Base-by-base conservation (phyloP, 2,329 filamentous ascomycete genomes). In the Ascomycota sp. region DNA sequence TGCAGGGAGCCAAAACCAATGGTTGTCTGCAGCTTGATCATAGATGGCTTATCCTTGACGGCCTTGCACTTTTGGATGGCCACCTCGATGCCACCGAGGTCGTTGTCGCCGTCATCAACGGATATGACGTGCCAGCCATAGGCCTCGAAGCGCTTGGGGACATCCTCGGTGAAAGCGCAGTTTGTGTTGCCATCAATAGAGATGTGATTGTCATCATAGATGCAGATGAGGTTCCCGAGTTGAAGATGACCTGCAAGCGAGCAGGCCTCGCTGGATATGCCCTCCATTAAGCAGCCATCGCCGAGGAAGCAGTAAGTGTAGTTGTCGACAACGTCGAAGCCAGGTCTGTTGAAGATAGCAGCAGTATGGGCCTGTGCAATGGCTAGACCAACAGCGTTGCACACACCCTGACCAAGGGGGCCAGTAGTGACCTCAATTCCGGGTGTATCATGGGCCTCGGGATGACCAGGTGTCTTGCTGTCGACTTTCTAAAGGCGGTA, bases 151-250 rank as follows among this genome's bases (percentile, higher is more conserved):
- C 86, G 75, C 71, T 91, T 89, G 47, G 67, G 56, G 36, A 95
- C 86, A 45, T 98, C 85, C 65, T 98, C 89, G 36, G 89, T 98
- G 67, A 98, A 95, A 42, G 89, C 77, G 50, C 71, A 75, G 63
- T 89, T 89, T 61, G 79, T 95, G 66, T 93, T 78, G 57, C 89
- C 89, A 51, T 98, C 89, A 51, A 74, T 75, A 46, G 68, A 92
- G 52, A 98, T 95, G 57, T 93, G 79, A 72, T 98, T 98, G 68
- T 98, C 89, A 52, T 98, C 89, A 59, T 86, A 98, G 59, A 98
- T 69, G 57, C 71, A 74, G 59, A 95, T 95, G 50, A 98, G 67
- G 69, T 95, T 98, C 53, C 86, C 89, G 40, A 98, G 74, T 69
- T 95, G 79, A 57, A 95, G 69, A 65, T 98, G 89, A 51, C 89